Conservation (phyloP, 805 yeast species). For the Cyberlindnera samutprakarnensis region DNA sequence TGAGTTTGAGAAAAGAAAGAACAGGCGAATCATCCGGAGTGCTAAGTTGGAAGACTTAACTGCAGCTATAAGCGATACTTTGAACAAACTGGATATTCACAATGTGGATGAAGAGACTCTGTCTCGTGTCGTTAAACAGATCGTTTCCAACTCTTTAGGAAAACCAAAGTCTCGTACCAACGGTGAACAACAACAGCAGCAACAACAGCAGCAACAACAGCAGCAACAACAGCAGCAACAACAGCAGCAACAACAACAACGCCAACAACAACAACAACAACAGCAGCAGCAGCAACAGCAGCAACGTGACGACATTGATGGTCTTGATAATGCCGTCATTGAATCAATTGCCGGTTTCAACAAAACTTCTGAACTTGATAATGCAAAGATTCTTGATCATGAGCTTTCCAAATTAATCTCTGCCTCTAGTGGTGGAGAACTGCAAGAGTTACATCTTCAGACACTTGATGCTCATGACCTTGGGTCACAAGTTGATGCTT, state of each 20-base stretch:
- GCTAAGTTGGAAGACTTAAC: constrained; percentile 24
- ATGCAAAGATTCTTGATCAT: too few relatives aligned
- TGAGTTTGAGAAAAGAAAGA: constrained; percentile 62
- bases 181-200: background rate
- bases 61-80: constrained; percentile 19
- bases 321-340: too few relatives aligned
- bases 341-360: too few relatives aligned
- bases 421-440: too few relatives aligned
- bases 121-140: constrained; percentile 19
- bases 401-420: too few relatives aligned
- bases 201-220: background rate
- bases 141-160: constrained; percentile 15
- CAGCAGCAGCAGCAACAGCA: background rate
- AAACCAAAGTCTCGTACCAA: too few relatives aligned
- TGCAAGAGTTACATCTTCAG: background rate
- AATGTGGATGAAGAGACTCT: constrained; percentile 34
- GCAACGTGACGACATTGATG: too few relatives aligned
- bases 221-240: background rate
- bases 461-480: too few relatives aligned
- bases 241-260: background rate
- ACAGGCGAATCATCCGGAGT: constrained; percentile 45
- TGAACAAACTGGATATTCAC: constrained; percentile 35
- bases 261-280: constrained; percentile 1
- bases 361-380: too few relatives aligned
- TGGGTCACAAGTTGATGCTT: too few relatives aligned